Evolutionary conservation across 1,284 basidiomycete species (phyloP).

Genomic region (Rhodotorula sp.): DNA sequence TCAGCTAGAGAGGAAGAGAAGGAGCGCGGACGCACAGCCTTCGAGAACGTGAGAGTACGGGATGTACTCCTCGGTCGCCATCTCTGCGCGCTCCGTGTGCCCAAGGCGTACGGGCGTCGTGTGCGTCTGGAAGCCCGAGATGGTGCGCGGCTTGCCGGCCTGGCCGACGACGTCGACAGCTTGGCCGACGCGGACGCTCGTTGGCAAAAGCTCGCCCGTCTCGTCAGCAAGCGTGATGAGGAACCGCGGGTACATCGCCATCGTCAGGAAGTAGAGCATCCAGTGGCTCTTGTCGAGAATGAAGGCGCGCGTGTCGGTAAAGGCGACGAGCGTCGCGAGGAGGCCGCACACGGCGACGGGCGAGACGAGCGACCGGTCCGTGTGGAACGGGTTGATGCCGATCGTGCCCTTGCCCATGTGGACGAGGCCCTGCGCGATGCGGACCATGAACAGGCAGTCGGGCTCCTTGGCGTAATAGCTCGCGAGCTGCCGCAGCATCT

Average conservation of each 20-base stretch:
- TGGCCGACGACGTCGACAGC: conserved; percentile 88
- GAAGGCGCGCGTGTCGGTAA: conserved; percentile 92
- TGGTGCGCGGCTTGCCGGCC: conserved; percentile 86
- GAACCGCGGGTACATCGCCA: conserved; percentile 98
- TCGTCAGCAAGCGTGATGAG: conserved; percentile 94
- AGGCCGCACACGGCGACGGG: conserved; percentile 89
- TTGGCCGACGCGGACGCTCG: conserved; percentile 91
- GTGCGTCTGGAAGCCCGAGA: conserved; percentile 95
- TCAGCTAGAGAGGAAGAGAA: not conserved
- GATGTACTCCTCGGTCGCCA: conserved; percentile 96
- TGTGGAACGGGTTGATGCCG: conserved; percentile 97
- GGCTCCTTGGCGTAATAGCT: conserved; percentile 98
- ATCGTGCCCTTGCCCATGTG: conserved; percentile 99
- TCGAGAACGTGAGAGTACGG: conserved; percentile 86
- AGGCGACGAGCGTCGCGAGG: conserved; percentile 82
- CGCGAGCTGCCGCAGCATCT: conserved; percentile 95
- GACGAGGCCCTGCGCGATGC: conserved; percentile 92
- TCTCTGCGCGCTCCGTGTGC: conserved; percentile 88
- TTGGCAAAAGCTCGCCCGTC: conserved; percentile 71
- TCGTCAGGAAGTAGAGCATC: conserved; percentile 95
- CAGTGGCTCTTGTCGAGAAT: conserved; percentile 94
- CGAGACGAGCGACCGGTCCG: conserved; percentile 86
- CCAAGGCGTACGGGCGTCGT: conserved; percentile 92
- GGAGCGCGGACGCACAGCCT: conserved; percentile 57
- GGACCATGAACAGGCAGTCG: conserved; percentile 94